phyloP scores from a whole-genome alignment of 202 grass and related monocot species.

The Hordeum pubiflorum region DNA sequence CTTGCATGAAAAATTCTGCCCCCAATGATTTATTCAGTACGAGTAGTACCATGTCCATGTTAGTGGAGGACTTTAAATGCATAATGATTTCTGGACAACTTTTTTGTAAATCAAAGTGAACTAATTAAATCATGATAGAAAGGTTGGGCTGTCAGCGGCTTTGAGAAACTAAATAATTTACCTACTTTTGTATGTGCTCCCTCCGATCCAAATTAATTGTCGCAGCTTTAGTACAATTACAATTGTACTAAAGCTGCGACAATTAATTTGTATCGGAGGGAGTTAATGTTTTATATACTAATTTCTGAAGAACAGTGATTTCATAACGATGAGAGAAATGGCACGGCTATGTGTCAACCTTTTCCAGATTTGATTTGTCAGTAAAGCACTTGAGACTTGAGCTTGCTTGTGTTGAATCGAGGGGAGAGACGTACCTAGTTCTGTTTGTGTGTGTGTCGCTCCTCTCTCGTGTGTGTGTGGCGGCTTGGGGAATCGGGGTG shows the following conservation, averaged over 20 bases:
- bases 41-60: background rate
- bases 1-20: background rate
- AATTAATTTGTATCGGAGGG: no score
- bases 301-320: background rate
- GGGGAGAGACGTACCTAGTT: no score
- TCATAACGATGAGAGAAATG: background rate
- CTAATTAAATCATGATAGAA: background rate
- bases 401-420: no score
- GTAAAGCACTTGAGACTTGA: background rate
- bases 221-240: no score
- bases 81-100: background rate
- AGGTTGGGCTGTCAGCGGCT: background rate
- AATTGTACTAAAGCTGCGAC: no score
- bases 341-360: background rate
- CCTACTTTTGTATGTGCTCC: background rate
- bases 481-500: no score
- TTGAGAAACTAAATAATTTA: background rate
- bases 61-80: background rate
- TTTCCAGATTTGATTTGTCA: background rate
- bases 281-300: background rate
- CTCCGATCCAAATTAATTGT: no score
- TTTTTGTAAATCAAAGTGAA: conserved; percentile 9
- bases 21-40: conserved; percentile 3
- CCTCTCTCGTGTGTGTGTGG: no score
- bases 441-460: no score